A percentile compares a stretch with the other conserved stretches of the same genome.
Conservation (phyloP, 805 yeast species). For the Ogataea chonburiensis region DNA sequence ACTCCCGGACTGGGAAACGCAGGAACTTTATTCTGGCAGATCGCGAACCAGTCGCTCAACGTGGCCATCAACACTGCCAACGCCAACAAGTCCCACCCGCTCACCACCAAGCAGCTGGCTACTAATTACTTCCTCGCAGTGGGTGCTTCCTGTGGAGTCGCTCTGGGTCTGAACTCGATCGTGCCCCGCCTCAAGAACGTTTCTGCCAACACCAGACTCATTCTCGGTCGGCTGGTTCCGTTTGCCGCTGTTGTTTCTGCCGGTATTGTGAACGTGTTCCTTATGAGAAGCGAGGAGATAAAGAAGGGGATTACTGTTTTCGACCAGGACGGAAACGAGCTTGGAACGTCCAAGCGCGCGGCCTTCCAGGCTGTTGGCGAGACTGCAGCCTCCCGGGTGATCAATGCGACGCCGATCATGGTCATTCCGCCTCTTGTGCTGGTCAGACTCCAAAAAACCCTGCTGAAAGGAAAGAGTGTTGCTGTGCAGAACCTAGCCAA, state of each 20-base stretch:
- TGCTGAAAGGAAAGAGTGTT: conserved; percentile 66
- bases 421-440: conserved; percentile 88
- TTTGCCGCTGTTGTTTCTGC: conserved; percentile 99
- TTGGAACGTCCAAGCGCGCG: conserved; percentile 78
- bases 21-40: conserved; percentile 97
- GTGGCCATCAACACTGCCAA: conserved; percentile 97
- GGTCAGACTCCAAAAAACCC: conserved; percentile 69
- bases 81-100: conserved; percentile 91
- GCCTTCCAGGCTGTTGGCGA: conserved; percentile 94
- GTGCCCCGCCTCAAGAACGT: conserved; percentile 81
- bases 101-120: conserved; percentile 72
- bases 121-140: conserved; percentile 87
- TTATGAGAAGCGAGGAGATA: conserved; percentile 95
- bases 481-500: conserved; percentile 69
- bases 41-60: conserved; percentile 93
- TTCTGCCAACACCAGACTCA: conserved; percentile 65
- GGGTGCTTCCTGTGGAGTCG: conserved; percentile 92
- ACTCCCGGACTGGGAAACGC: conserved; percentile 88
- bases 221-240: conserved; percentile 87
- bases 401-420: conserved; percentile 97
- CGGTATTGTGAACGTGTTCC: conserved; percentile 91
- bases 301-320: conserved; percentile 76
- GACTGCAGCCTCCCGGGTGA: conserved; percentile 92
- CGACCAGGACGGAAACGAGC: conserved; percentile 60
- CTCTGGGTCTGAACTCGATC: conserved; percentile 83